Percentiles rank a stretch among this genome's conserved stretches.
Evolutionary conservation across 495 filamentous ascomycete species (phyloP).

Genomic region (Penicillium canescens): DNA sequence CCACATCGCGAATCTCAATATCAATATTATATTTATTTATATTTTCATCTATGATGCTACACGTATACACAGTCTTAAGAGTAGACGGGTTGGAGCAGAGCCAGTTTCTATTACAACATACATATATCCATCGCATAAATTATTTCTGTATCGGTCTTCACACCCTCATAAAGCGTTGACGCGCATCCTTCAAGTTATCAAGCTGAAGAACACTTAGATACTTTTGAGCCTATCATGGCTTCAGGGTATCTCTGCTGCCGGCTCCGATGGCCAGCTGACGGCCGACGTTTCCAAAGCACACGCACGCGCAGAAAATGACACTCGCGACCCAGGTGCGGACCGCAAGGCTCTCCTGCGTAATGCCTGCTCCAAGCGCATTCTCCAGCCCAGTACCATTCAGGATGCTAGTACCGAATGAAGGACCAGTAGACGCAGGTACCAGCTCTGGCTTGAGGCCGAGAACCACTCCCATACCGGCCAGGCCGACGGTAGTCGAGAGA

Average conservation of each 20-base stretch:
- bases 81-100: not conserved
- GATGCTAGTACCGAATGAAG: slow-evolving; percentile 39
- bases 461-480: slow-evolving; percentile 71
- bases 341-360: slow-evolving; percentile 75
- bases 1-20: slow-evolving; percentile 44
- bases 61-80: too few relatives aligned
- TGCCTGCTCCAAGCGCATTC: slow-evolving; percentile 50
- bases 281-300: slow-evolving; percentile 97
- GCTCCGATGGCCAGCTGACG: slow-evolving; percentile 64
- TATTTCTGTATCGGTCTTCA: not conserved
- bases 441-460: slow-evolving; percentile 72
- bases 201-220: not conserved
- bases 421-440: slow-evolving; percentile 59
- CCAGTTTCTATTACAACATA: not conserved
- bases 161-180: not conserved
- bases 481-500: slow-evolving; percentile 67
- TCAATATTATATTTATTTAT: slow-evolving; percentile 4
- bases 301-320: slow-evolving; percentile 88
- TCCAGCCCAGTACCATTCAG: slow-evolving; percentile 36
- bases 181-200: not conserved
- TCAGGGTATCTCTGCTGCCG: slow-evolving; percentile 17
- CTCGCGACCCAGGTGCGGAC: slow-evolving; percentile 85
- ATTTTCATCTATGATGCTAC: slow-evolving; percentile 4
- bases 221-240: slow-evolving; percentile 14
- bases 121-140: not conserved